Evolutionary conservation across 805 yeast genomes (phyloP), one percentile per base, ranked within the genome.

Genomic region (Spathaspora boniae): DNA sequence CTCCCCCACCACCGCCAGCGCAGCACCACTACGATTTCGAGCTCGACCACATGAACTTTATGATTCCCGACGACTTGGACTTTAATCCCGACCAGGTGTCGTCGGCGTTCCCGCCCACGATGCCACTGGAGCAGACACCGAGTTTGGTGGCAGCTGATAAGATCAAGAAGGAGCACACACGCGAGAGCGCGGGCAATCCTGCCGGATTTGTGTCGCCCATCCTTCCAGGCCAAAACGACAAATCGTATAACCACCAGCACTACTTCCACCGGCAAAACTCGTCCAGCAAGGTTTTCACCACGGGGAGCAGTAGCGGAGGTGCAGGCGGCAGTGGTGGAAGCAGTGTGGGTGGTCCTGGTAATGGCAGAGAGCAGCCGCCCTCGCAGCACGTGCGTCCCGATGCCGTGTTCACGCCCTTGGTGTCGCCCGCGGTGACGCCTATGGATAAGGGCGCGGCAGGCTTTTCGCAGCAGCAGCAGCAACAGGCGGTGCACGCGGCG

Each of bases 341-440:
- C n/a, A n/a, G n/a, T n/a, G n/a, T n/a, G n/a, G n/a, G n/a, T n/a
- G n/a, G n/a, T n/a, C n/a, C n/a, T n/a, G n/a, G n/a, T n/a, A n/a
- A n/a, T n/a, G n/a, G n/a, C n/a, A 46, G 49, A 16, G 55, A 39
- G 20, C 53, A 41, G 22, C 45, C 43, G 14, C 46, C 42, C 33
- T 50, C 32, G 28, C 59, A 49, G 21, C 65, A 62, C 36, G 67
- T 76, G 2, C 58, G 78, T 29, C 78, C 82, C 1, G 81, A 76
- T 41, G 76, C 75, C 33, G 75, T 75, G 4, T 84, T 81, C 57
- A 84, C 93, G 1, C 93, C 94, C 0, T 65, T 84, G 41, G 75
- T 81, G 2, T 81, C 89, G 2, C 94, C 94, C 0, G 80, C 84
- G 7, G 82, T 78, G 11, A 76, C 87, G 3, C 87, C 87, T 1